Evolutionary conservation across 208 protist genomes (phyloP).

Genomic region (Trypanosoma lewisi): DNA sequence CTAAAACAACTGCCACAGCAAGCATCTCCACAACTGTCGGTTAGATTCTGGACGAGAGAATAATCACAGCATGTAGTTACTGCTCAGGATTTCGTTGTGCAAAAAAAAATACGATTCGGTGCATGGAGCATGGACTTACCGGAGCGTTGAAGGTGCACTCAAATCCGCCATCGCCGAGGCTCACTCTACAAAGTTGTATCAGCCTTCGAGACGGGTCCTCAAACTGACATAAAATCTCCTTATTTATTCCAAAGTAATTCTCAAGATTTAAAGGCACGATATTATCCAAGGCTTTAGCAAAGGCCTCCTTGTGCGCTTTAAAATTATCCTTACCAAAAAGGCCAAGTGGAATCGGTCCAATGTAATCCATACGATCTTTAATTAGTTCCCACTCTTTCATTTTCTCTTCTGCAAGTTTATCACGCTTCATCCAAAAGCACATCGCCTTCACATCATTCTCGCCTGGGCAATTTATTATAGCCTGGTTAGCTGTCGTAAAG

Average conservation of each 20-base stretch:
- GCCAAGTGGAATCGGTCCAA: constrained; percentile 1
- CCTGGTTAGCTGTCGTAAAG: neutral
- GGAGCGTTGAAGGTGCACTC: too few species aligned
- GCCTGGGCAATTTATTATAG: neutral
- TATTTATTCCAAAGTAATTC: neutral
- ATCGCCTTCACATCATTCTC: neutral
- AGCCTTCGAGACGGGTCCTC: neutral
- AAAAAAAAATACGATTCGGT: too few species aligned
- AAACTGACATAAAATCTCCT: neutral
- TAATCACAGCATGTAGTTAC: too few species aligned
- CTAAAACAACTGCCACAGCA: too few species aligned
- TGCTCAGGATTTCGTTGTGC: too few species aligned
- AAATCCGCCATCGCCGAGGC: too few species aligned
- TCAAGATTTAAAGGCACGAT: neutral
- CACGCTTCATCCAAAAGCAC: constrained; percentile 5
- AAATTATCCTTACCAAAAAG: neutral
- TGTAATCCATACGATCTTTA: neutral
- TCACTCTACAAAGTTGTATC: too few species aligned
- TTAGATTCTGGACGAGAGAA: too few species aligned
- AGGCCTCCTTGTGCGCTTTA: neutral
- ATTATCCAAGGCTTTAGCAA: neutral
- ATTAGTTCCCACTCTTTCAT: neutral
- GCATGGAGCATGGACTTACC: too few species aligned
- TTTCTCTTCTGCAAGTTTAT: neutral
- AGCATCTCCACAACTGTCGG: too few species aligned